A percentile compares a stretch with the other conserved stretches of the same genome.
These are phyloP conservation scores for Phragmites australis DNA, from an alignment of 176 grass and related monocot species.

Conservation along the genomic window DNA sequence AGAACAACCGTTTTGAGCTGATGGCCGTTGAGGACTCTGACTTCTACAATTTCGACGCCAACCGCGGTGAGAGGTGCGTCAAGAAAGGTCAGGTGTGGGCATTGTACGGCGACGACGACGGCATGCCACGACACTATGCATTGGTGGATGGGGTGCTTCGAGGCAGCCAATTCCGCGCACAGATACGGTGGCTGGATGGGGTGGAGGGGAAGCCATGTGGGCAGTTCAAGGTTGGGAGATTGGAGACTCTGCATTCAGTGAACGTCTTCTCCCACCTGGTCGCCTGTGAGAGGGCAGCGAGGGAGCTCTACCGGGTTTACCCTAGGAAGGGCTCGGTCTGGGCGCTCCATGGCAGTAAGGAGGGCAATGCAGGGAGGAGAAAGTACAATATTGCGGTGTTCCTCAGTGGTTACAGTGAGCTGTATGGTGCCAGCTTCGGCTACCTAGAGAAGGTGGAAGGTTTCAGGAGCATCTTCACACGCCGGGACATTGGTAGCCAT, in stretches of 20 bases:
- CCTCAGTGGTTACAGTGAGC: constrained; percentile 60
- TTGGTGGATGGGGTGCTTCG: constrained; percentile 55
- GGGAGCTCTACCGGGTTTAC: constrained; percentile 66
- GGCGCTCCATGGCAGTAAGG: constrained; percentile 56
- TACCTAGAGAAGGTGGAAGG: constrained; percentile 81
- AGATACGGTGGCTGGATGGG: constrained; percentile 70
- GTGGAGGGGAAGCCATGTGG: constrained; percentile 62
- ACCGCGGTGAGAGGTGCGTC: constrained; percentile 70
- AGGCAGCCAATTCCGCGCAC: constrained; percentile 41
- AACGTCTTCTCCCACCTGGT: constrained; percentile 85
- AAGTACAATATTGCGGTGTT: constrained; percentile 74
- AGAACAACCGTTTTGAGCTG: constrained; percentile 39
- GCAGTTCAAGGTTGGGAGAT: constrained; percentile 69
- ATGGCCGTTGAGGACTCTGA: constrained; percentile 90
- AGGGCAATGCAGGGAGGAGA: not conserved
- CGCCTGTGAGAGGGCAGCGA: constrained; percentile 52
- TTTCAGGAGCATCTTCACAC: constrained; percentile 84
- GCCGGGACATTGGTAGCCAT: constrained; percentile 45
- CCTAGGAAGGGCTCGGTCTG: constrained; percentile 82
- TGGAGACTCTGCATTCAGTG: constrained; percentile 56
- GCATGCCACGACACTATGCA: constrained; percentile 78
- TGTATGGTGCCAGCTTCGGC: constrained; percentile 67
- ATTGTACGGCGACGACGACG: constrained; percentile 83
- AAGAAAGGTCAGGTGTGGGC: constrained; percentile 92
- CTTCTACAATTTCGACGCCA: constrained; percentile 86